Evolutionary conservation across 1,284 basidiomycete species (phyloP), one percentile per base, ranked within the genome.

Genomic region (Somion occarium): DNA sequence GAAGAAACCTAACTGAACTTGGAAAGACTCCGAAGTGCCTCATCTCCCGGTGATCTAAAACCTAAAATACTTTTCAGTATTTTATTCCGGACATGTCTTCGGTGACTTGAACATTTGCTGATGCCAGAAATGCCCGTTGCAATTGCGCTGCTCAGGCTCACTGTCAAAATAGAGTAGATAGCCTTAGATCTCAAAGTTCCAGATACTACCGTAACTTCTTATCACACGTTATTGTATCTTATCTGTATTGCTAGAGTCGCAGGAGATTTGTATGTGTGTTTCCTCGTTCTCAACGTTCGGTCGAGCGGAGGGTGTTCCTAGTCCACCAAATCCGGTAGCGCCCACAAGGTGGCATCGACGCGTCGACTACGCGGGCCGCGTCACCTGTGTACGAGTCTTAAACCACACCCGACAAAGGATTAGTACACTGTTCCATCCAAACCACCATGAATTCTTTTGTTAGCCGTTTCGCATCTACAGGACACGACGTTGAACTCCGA

Each of bases 401-500:
- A 24, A 42, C 58, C 59, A 37, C 52, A 34, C 52, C 57, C 53
- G 55, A 59, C 56, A 43, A n/a, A n/a, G n/a, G n/a, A n/a, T n/a
- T n/a, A n/a, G n/a, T n/a, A n/a, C n/a, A n/a, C n/a, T n/a, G n/a
- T 51, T 55, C 54, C 51, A 52, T 52, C 45, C 25, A 46, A 56
- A 59, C 66, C 61, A 81, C 64, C 68, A 93, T 94, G 91, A 88
- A 93, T 75, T 70, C 79, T 48, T 78, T 93, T 62, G 79, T 83
- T 50, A 75, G 82, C 51, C 79, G 79, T 41, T 91, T 82, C 63
- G 78, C 85, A 25, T 74, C 76, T 12, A 76, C 77, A 18, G 75
- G 75, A 50, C 67, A 79, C 13, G 64, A 68, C 30, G 68, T 69
- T 43, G 74, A 82, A 61, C 69, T 85, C 2, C 71, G 73, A 58